Percentiles rank a stretch among this genome's conserved stretches.
These are phyloP conservation scores for Xylaria telfairii DNA, from an alignment of 495 filamentous ascomycete species.

Conservation along the genomic window DNA sequence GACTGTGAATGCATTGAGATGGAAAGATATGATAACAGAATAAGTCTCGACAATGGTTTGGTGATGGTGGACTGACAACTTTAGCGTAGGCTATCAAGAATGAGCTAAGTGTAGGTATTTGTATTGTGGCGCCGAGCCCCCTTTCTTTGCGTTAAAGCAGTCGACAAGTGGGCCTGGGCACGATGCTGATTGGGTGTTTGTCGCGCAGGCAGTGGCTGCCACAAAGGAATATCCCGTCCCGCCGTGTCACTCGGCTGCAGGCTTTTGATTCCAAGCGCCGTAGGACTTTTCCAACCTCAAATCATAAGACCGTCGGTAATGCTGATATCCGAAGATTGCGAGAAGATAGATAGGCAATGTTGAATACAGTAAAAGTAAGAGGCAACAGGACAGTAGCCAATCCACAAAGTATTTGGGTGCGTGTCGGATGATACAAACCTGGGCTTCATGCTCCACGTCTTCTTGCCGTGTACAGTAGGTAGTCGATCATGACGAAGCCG, in stretches of 20 bases:
- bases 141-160: constrained; percentile 22
- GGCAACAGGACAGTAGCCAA: background rate
- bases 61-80: background rate
- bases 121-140: constrained; percentile 26
- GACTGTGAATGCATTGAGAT: background rate
- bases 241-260: constrained; percentile 18
- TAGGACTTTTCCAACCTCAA: constrained; percentile 1
- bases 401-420: background rate
- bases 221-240: constrained; percentile 24
- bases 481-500: constrained; percentile 5
- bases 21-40: background rate
- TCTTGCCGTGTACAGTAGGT: background rate
- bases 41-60: background rate
- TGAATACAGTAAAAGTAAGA: background rate
- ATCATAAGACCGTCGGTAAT: background rate
- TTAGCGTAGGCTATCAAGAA: background rate
- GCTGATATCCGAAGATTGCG: background rate
- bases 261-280: background rate
- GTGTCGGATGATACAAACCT: background rate
- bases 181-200: constrained; percentile 20
- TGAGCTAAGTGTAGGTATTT: background rate
- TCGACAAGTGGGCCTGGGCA: background rate
- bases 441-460: background rate
- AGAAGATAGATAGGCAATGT: background rate
- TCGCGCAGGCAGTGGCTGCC: constrained; percentile 12